Conservation (phyloP, 345 rosid genomes). For the Hibiscus tridactylites region DNA sequence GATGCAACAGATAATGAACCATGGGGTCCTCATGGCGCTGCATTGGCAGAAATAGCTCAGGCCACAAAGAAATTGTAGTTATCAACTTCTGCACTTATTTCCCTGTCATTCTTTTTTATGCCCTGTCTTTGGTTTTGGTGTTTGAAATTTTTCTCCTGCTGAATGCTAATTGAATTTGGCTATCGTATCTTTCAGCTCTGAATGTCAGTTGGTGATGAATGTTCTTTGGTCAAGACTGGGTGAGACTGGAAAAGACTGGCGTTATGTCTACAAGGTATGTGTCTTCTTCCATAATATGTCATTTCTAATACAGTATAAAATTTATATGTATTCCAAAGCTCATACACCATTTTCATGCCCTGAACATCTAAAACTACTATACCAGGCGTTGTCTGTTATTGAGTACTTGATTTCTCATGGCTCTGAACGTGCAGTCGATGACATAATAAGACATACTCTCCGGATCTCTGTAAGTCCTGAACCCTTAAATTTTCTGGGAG, state of each 20-base stretch:
- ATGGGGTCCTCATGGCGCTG: conserved; percentile 99
- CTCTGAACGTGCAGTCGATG: conserved; percentile 97
- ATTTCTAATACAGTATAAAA: background rate
- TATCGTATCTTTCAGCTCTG: conserved; percentile 50
- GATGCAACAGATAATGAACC: conserved; percentile 98
- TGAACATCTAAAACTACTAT: conserved; percentile 5
- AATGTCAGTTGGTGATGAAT: conserved; percentile 91
- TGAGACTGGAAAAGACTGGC: conserved; percentile 97
- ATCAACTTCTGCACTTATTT: conserved; percentile 4
- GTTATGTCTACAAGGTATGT: conserved; percentile 88
- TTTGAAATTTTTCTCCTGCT: conserved; percentile 5
- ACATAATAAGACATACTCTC: conserved; percentile 86
- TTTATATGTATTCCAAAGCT: background rate
- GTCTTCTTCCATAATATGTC: background rate
- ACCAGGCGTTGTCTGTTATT: conserved; percentile 82
- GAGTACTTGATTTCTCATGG: conserved; percentile 94
- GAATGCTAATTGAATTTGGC: conserved; percentile 11
- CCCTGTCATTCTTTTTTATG: background rate
- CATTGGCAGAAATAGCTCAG: conserved; percentile 83
- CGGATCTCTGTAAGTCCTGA: conserved; percentile 76
- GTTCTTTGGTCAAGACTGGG: conserved; percentile 87
- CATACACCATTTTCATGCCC: background rate
- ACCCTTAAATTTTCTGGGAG: conserved; percentile 7
- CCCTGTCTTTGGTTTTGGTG: background rate
- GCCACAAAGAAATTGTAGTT: conserved; percentile 87